A percentile compares a stretch with the other conserved stretches of the same genome.
phyloP scores from a whole-genome alignment of 345 rosid genomes.

The Sapria himalayana region DNA sequence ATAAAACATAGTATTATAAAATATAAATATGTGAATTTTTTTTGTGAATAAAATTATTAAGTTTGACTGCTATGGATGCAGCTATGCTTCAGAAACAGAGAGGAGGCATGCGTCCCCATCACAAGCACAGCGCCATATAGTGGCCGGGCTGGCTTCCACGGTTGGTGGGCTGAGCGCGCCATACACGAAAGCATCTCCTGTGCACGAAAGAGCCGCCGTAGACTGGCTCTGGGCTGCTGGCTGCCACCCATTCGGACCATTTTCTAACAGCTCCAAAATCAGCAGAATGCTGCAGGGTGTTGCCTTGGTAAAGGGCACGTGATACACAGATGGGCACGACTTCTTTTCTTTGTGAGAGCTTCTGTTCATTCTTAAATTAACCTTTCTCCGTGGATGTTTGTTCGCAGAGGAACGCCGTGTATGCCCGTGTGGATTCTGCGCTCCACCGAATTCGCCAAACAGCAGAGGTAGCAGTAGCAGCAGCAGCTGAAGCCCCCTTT shows the following conservation, averaged over 20 bases:
- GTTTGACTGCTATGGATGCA: no score
- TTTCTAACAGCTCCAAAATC: slow-evolving; percentile 60
- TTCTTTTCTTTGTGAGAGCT: no score
- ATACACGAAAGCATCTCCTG: slow-evolving; percentile 72
- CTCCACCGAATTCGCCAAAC: slow-evolving; percentile 67
- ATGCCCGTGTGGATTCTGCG: slow-evolving; percentile 86
- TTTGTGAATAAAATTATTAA: no score
- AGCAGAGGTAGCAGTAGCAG: slow-evolving; percentile 83
- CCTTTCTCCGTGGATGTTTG: no score
- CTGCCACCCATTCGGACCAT: slow-evolving; percentile 95
- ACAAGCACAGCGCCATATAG: slow-evolving; percentile 71
- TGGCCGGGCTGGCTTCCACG: slow-evolving; percentile 86
- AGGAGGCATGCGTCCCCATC: slow-evolving; percentile 63
- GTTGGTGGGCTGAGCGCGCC: slow-evolving; percentile 90
- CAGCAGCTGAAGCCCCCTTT: no score
- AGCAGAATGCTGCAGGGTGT: slow-evolving; percentile 89
- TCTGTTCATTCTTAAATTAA: no score
- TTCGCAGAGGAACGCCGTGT: slow-evolving; percentile 76
- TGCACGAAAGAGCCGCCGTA: slow-evolving; percentile 72
- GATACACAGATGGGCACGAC: no score
- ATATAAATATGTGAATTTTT: no score
- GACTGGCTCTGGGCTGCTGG: slow-evolving; percentile 96
- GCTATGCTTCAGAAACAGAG: slow-evolving; percentile 92
- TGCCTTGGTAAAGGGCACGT: slow-evolving; percentile 65
- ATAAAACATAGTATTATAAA: no score